Percentiles rank a stretch among this genome's conserved stretches.
These are phyloP conservation scores for Leccinum barrowsii DNA, from an alignment of 768 basidiomycete species.

Conservation along the genomic window DNA sequence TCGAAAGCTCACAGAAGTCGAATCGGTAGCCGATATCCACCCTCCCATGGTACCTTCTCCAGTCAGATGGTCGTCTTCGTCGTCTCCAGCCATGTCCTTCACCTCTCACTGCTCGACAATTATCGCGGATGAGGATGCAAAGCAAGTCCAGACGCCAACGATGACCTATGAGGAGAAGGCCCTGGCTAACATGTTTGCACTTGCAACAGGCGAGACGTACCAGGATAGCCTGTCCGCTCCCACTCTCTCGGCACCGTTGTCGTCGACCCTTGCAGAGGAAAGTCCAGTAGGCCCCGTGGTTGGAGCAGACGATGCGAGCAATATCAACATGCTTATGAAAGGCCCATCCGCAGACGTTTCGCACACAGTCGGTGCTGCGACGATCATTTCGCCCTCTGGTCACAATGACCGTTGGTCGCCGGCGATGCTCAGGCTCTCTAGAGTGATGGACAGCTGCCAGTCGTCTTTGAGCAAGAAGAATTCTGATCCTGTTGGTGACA, in stretches of 20 bases:
- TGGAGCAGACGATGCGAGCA: too few relatives aligned
- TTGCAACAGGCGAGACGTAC: too few relatives aligned
- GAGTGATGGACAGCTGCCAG: background rate
- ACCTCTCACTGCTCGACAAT: constrained; percentile 6
- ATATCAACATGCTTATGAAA: too few relatives aligned
- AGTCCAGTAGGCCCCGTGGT: too few relatives aligned
- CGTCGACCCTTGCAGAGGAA: too few relatives aligned
- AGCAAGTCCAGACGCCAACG: background rate
- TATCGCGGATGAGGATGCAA: background rate
- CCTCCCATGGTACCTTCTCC: too few relatives aligned
- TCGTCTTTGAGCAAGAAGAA: too few relatives aligned
- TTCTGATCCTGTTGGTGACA: background rate
- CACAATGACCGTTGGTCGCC: background rate
- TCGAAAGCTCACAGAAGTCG: background rate
- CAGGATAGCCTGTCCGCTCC: too few relatives aligned
- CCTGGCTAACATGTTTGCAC: too few relatives aligned
- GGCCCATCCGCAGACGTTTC: background rate
- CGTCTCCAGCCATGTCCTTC: constrained; percentile 1
- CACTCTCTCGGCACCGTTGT: too few relatives aligned
- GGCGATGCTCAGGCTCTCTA: background rate
- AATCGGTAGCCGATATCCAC: background rate
- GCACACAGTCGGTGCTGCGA: background rate
- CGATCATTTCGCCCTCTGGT: background rate
- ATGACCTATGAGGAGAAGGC: background rate
- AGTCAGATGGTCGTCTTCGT: background rate